Conservation (phyloP, 495 filamentous ascomycete species). For the Penicillium arizonense region DNA sequence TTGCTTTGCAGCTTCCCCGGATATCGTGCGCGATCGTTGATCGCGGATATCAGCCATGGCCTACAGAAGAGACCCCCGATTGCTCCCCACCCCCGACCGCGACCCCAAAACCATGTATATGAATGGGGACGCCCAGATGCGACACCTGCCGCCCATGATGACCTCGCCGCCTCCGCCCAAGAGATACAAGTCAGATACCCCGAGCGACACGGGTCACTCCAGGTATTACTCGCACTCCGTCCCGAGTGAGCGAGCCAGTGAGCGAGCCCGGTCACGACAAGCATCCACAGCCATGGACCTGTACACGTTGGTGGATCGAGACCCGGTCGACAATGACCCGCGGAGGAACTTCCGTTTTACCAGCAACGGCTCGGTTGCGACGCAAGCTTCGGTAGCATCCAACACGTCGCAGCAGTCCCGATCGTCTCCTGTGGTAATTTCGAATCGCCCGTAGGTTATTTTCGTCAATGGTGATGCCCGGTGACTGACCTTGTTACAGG, state of each 20-base stretch:
- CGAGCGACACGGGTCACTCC: constrained; percentile 20
- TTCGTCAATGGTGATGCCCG: not conserved
- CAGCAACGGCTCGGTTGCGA: constrained; percentile 35
- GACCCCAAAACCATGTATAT: constrained; percentile 7
- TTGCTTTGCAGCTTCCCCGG: not conserved
- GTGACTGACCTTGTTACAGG: constrained; percentile 28
- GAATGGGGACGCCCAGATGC: constrained; percentile 5
- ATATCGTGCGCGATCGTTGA: constrained; percentile 10
- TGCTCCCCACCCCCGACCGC: not conserved
- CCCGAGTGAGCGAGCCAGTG: constrained; percentile 29
- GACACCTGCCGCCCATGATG: constrained; percentile 21
- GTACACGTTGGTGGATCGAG: constrained; percentile 38
- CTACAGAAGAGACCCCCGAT: not conserved
- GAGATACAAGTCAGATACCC: constrained; percentile 26
- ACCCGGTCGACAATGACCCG: constrained; percentile 25
- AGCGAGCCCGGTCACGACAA: constrained; percentile 33
- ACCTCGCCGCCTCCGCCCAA: constrained; percentile 25
- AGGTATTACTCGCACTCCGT: constrained; percentile 33
- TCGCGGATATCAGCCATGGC: constrained; percentile 4
- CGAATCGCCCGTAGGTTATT: constrained; percentile 35
- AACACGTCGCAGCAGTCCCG: constrained; percentile 20
- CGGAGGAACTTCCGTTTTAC: constrained; percentile 22
- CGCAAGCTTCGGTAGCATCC: constrained; percentile 21
- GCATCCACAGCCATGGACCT: constrained; percentile 47
- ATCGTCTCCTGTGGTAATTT: constrained; percentile 10